Base-by-base conservation (phyloP, 352 stramenopile genomes). In the Globisporangium irregulare region DNA sequence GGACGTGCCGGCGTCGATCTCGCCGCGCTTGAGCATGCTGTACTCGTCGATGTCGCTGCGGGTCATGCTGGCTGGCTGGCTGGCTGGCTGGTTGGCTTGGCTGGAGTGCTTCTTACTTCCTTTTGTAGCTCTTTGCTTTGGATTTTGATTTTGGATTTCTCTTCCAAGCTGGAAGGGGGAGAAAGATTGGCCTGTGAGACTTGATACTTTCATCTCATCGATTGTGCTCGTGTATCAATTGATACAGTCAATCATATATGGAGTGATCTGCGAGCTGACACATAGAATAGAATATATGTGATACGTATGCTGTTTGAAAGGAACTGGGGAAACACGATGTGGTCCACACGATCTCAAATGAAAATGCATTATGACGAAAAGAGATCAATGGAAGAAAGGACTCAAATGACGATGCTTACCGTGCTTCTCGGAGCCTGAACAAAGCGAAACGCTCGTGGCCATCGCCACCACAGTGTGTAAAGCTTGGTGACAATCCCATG, bases 1-100 rank as follows among this genome's bases (percentile, higher is more conserved):
- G 58, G 97, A 99, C 32, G 98, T 99, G 69, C 97, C 95, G 36
- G 93, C 97, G 73, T 95, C 93, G 41, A 99, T 81, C 83, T 99
- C 96, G 6, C 94, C 95, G 25, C 77, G 79, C 78, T 95, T 95
- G 68, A 95, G 84, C 73, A 88, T 86, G 63, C 67, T 76, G 56
- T 61, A 79, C 70, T 91, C 83, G 78, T 91, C 78, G 55, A 90
- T 76, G 56, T 70, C 64, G 64, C 46, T 59, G 64, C 64, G 64
- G 57, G 64, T 70, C 64, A 70, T 70, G 14, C 1, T 41, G 48
- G n/a, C 18, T 59, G 25, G 62, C 1, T 41, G 48, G n/a, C 18
- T 59, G 25, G 62, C 4, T 58, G 27, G 53, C 57, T 57, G 20
- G 20, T 32, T 57, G 51, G 34, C 18, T 60, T 60, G n/a, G 10